A percentile compares a stretch with the other conserved stretches of the same genome.
Conservation (phyloP, 2,329 filamentous ascomycete species). For the Apiospora malaysiana region DNA sequence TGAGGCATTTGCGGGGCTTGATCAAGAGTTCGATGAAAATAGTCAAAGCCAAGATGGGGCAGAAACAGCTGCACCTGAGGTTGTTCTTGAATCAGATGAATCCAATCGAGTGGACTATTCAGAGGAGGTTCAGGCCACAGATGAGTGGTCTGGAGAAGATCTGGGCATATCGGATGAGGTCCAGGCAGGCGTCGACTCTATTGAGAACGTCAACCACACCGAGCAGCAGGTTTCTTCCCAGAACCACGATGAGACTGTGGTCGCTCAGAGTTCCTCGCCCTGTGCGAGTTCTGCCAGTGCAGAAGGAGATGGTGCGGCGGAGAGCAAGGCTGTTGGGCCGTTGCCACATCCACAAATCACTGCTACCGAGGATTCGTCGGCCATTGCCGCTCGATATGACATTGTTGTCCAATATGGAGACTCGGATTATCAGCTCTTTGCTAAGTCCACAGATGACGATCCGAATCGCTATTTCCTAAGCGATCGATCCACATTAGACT, state of each 20-base stretch:
- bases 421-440: slow-evolving; percentile 41
- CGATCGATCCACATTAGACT: slow-evolving; percentile 36
- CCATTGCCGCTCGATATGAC: slow-evolving; percentile 35
- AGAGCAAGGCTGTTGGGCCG: neutral
- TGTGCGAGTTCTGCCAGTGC: slow-evolving; percentile 2
- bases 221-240: neutral
- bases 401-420: slow-evolving; percentile 39
- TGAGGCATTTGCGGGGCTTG: neutral
- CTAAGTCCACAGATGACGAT: slow-evolving; percentile 40
- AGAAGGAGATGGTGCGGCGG: neutral
- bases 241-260: neutral
- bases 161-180: neutral
- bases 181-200: neutral
- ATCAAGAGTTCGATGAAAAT: neutral
- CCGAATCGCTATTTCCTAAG: slow-evolving; percentile 41
- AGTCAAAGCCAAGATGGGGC: neutral
- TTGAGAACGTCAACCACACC: neutral
- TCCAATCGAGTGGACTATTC: neutral
- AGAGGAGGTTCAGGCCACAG: neutral
- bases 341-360: slow-evolving; percentile 13
- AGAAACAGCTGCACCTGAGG: neutral
- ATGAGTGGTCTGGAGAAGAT: slow-evolving; percentile 10
- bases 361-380: slow-evolving; percentile 24
- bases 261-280: neutral
- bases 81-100: neutral